Base-by-base conservation (phyloP, 306 rosid species). In the Inga leiocalycina region DNA sequence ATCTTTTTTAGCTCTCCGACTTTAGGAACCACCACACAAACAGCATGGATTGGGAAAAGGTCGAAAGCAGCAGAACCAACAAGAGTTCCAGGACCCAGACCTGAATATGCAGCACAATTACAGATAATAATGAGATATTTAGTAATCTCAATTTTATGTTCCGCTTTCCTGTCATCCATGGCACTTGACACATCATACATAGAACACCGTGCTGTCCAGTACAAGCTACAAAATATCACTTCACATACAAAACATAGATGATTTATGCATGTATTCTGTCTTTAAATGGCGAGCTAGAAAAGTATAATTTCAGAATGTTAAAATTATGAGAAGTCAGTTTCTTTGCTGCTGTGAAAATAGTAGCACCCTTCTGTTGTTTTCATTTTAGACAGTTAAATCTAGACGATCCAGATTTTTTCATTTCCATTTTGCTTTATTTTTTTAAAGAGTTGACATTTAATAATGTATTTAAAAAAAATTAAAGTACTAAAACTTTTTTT, bases 31-130 rank as follows among this genome's bases (percentile, higher is more conserved):
- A 95, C 87, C 51, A 95, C 94, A 74, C 99, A 95, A 79, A 92
- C 92, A 65, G 99, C 99, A 67, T 95, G 99, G 83, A 96, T 96
- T 79, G 98, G 99, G 81, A 96, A 96, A 81, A 95, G 96, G 81
- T 96, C 98, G 81, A 96, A 96, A 68, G 99, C 98, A 76, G 99
- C 99, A 81, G 99, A 96, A 77, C 99, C 99, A 68, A 96, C 94
- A 74, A 96, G 98, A 15, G 99, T 96, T 79, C 97, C 99, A 45
- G 99, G 99, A 72, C 99, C 99, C 93, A 93, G 91, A 88, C 99
- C 99, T 96, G 84, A 61, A 85, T 44, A 79, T 85, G 79, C 51
- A 77, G 48, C 70, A 75, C 20, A 75, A 41, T 83, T 75, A 62
- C 35, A 27, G 37, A 62, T 27, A 27, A 22, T 62, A 27, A 86